Evolutionary conservation across 345 rosid genomes (phyloP), one percentile per base, ranked within the genome.

Genomic region (Ceriops zippeliana): DNA sequence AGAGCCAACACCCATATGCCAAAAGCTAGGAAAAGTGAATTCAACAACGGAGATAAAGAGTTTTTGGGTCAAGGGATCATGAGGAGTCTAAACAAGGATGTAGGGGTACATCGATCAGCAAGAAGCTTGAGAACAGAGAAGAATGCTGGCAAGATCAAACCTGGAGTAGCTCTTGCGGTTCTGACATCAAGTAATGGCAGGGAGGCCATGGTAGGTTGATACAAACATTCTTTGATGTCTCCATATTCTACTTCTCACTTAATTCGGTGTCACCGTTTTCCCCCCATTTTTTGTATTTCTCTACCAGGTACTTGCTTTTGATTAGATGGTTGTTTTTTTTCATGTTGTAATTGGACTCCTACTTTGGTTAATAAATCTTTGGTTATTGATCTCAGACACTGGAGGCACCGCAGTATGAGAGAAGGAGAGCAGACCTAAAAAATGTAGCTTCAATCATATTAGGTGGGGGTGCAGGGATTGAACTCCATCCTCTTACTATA

Each of bases 391-490:
- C 51, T 63, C 57, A 91, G 95, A 83, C 87, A 47, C 24, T 81
- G 4, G 81, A 78, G 52, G 79, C 80, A 62, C 84, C 85, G 6
- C 63, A 75, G 69, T 72, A 85, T 47, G 88, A 82, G 71, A 83
- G 89, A 73, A 70, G 58, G 64, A 83, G 73, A 76, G 90, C 81
- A 30, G 96, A 93, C 73, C 97, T 97, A 0, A 88, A 93, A 72
- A 91, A 89, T 70, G 91, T 93, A 22, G 98, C 93, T 69, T 84
- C 97, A 0, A 79, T 93, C 80, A 88, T 93, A 82, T 72, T 93
- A 58, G 98, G 98, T 70, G 98, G 98, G 71, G 98, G 98, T 66
- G 79, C 90, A 28, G 98, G 98, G 74, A 86, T 87, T 81, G 85
- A 88, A 30, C 93, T 93, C 70, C 89, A 89, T 76, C 98, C 98